Percentiles rank a stretch among this genome's conserved stretches.
phyloP scores from a whole-genome alignment of 139 green algal species.

The Haematococcus lacustris region DNA sequence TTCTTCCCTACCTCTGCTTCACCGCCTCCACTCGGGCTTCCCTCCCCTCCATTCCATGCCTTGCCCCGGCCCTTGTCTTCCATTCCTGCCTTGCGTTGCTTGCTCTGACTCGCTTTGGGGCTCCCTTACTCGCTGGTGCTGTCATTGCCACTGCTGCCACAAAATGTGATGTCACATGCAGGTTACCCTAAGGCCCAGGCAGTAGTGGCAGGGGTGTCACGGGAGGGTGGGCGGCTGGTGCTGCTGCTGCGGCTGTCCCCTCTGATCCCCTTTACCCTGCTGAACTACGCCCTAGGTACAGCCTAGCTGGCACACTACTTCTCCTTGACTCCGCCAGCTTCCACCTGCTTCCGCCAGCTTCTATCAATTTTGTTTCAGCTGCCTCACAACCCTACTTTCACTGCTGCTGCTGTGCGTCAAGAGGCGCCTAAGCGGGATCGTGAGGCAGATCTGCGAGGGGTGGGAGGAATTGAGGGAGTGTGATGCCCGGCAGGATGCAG shows the following conservation, averaged over 20 bases:
- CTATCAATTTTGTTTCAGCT: too few relatives aligned
- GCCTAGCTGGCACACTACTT: too few relatives aligned
- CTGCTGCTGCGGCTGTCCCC: conserved; percentile 68
- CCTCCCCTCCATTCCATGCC: neutral
- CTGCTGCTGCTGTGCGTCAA: too few relatives aligned
- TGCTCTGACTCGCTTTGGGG: neutral
- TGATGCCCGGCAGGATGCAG: too few relatives aligned
- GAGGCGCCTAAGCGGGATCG: too few relatives aligned
- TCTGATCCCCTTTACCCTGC: conserved; percentile 62
- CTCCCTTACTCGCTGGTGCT: neutral
- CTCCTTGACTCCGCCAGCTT: too few relatives aligned
- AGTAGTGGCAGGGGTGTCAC: conserved; percentile 7
- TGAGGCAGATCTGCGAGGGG: too few relatives aligned
- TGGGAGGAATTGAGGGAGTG: too few relatives aligned
- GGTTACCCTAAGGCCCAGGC: neutral
- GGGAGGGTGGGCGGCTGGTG: conserved; percentile 50
- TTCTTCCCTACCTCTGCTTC: neutral
- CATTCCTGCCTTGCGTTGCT: neutral
- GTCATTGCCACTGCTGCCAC: too few relatives aligned
- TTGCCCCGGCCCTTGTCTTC: neutral
- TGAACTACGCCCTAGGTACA: conserved; percentile 64
- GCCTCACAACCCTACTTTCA: too few relatives aligned
- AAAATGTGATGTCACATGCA: neutral
- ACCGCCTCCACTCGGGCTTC: neutral
- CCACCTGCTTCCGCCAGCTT: too few relatives aligned